Conservation (phyloP, 2,329 filamentous ascomycete genomes). For the Raffaelea ambrosiae region DNA sequence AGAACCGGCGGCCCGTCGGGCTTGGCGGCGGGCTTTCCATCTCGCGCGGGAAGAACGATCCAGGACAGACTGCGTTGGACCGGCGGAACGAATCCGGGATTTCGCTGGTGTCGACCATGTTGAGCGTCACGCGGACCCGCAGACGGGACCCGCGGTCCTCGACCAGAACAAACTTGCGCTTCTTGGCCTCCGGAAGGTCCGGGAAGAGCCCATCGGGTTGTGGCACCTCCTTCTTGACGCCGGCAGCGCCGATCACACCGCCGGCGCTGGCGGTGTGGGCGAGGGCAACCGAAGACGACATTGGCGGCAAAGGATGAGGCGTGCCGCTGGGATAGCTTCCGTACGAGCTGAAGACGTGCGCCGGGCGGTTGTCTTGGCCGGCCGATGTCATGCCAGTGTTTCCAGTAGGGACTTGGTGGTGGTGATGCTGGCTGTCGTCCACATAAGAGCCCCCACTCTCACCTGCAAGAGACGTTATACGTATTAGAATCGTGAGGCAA, state of each 20-base stretch:
- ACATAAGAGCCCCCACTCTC: slow-evolving; percentile 8
- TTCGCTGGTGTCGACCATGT: slow-evolving; percentile 87
- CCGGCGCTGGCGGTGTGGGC: slow-evolving; percentile 41
- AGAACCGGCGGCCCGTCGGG: slow-evolving; percentile 66
- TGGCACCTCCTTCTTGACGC: slow-evolving; percentile 39
- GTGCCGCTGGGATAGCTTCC: slow-evolving; percentile 53
- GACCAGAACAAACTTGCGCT: slow-evolving; percentile 93
- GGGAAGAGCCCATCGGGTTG: slow-evolving; percentile 70
- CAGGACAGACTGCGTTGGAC: slow-evolving; percentile 79
- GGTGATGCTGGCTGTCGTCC: slow-evolving; percentile 10
- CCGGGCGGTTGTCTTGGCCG: slow-evolving; percentile 56
- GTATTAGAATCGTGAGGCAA: neutral
- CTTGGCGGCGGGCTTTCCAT: slow-evolving; percentile 81
- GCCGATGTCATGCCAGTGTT: neutral
- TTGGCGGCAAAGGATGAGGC: slow-evolving; percentile 26
- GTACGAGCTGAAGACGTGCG: slow-evolving; percentile 68
- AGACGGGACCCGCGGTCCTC: slow-evolving; percentile 81
- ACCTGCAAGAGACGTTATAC: slow-evolving; percentile 2
- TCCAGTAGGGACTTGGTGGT: slow-evolving; percentile 1
- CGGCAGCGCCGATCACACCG: slow-evolving; percentile 23
- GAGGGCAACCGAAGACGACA: slow-evolving; percentile 54
- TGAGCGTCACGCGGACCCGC: slow-evolving; percentile 85
- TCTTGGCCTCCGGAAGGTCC: slow-evolving; percentile 80
- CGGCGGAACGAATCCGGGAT: slow-evolving; percentile 94
- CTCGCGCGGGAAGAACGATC: slow-evolving; percentile 85